A percentile compares a stretch with the other conserved stretches of the same genome.
phyloP scores from a whole-genome alignment of 2,329 filamentous ascomycete species.

The Hypoxylon sp. region DNA sequence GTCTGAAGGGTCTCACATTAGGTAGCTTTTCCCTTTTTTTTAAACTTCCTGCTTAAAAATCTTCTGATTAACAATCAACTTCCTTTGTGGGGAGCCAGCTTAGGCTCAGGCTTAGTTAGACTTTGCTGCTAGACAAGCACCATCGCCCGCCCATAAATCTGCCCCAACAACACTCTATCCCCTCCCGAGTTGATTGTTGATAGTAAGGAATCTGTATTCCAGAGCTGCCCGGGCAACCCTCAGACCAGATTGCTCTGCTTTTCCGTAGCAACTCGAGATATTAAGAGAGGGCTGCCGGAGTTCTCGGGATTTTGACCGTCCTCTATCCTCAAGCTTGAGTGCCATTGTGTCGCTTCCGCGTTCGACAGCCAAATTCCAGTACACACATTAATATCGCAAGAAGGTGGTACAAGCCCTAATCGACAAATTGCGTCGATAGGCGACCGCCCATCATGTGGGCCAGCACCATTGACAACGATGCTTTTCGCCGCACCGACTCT shows the following conservation, averaged over 20 bases:
- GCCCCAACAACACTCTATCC: neutral
- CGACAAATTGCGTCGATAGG: neutral
- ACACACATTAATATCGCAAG: no score
- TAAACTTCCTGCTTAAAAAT: slow-evolving; percentile 16
- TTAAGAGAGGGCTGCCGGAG: neutral
- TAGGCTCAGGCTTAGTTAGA: no score
- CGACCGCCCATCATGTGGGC: slow-evolving; percentile 44
- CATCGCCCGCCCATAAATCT: neutral
- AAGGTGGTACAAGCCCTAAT: neutral
- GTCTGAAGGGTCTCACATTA: neutral
- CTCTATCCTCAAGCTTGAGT: neutral
- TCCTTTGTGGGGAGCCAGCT: neutral
- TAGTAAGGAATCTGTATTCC: neutral
- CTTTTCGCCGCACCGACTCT: slow-evolving; percentile 46
- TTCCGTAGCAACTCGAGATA: neutral
- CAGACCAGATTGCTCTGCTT: slow-evolving; percentile 1
- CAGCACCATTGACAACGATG: slow-evolving; percentile 44
- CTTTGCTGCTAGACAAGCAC: no score
- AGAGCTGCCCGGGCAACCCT: neutral
- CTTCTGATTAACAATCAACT: slow-evolving; percentile 22
- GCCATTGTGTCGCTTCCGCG: neutral
- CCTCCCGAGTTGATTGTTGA: neutral
- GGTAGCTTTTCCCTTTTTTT: neutral
- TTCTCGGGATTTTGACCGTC: neutral
- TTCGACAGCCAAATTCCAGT: no score